Conservation (phyloP, 2,329 filamentous ascomycete species). For the Nemania sp. region DNA sequence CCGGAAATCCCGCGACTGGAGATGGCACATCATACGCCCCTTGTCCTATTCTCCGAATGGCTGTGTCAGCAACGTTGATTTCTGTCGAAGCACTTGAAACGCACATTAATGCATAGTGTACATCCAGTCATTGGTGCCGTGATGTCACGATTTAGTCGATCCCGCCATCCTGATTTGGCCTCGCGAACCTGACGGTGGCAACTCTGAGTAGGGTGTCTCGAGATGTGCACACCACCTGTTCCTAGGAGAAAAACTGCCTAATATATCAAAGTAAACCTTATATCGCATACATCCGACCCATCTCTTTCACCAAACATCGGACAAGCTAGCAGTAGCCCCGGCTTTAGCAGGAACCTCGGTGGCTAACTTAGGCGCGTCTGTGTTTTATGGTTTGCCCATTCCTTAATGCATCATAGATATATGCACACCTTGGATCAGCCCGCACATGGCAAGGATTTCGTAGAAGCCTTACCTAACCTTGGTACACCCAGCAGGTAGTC, state of each 20-base stretch:
- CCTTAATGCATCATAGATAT: background rate
- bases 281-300: background rate
- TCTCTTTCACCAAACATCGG: constrained; percentile 13
- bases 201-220: background rate
- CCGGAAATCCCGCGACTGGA: constrained; percentile 13
- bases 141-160: background rate
- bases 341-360: background rate
- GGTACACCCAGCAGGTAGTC: background rate
- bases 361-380: background rate
- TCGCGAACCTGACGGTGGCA: background rate
- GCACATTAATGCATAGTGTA: background rate
- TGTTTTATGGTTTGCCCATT: background rate
- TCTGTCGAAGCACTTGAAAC: background rate
- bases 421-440: background rate
- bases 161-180: background rate
- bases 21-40: constrained; percentile 2
- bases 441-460: constrained; percentile 8
- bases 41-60: background rate
- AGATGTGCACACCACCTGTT: background rate
- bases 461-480: background rate
- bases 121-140: background rate
- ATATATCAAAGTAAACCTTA: background rate
- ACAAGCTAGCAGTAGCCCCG: constrained; percentile 5
- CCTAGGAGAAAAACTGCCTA: background rate
- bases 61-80: background rate